Base-by-base conservation (phyloP, 495 filamentous ascomycete species). In the Thozetella sp. region DNA sequence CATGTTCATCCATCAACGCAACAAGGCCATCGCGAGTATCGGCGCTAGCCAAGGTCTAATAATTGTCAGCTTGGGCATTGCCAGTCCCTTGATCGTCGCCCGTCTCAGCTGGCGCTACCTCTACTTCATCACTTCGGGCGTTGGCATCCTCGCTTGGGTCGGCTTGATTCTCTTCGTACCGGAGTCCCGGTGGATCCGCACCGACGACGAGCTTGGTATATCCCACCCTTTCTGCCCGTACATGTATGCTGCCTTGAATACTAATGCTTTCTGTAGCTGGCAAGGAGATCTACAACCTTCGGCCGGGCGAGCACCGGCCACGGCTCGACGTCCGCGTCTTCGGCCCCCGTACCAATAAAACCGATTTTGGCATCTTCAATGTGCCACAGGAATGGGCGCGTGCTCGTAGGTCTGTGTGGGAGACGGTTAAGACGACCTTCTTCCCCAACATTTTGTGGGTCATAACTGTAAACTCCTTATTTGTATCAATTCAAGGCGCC, bases 1-100 rank as follows among this genome's bases (percentile, higher is more conserved):
- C 34, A 52, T 61, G 22, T 67, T 67, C 53, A 61, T 67, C 20
- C 61, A 67, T 54, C 61, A 63, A 45, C 57, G 64, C 15, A 67
- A 67, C 40, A 56, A 45, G 25, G 64, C 64, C 22, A 64, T 67
- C 25, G 55, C 56, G 15, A 51, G 50, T 26, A 54, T 67, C 25
- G 55, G 52, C 46, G 46, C 61, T 3, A 57, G 56, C 54, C 61
- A 64, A 50, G 64, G 57, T 30, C 45, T 57, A 23, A 52, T 64
- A 37, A 55, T 60, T 43, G 43, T 64, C 20, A 52, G 43, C 17
- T 52, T 67, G 10, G 64, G 64, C 19, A 56, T 63, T 26, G 64
- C 53, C 24, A 30, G 61, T 23, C 61, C 64, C 25, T 56, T 53
- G 46, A 54, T 64, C 22, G 55, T 56, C 4, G 48, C 51, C 22